A percentile compares a stretch with the other conserved stretches of the same genome.
These are phyloP conservation scores for Russula emetica DNA, from an alignment of 768 basidiomycete genomes.

Conservation along the genomic window DNA sequence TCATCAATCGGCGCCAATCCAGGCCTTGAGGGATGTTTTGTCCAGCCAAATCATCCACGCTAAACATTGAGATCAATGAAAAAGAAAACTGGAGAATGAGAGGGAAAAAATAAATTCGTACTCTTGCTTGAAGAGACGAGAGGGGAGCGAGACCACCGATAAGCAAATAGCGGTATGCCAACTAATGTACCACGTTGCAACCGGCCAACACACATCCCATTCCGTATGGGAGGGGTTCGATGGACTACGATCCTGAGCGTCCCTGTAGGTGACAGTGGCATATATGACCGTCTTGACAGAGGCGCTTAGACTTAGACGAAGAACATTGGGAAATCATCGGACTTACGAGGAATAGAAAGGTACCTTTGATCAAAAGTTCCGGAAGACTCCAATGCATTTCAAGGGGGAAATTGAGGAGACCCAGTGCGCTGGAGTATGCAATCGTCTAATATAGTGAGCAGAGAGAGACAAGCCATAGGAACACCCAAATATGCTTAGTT, in stretches of 20 bases:
- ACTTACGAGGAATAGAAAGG: conserved; percentile 11
- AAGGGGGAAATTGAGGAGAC: not conserved
- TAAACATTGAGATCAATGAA: not conserved
- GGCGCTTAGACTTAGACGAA: not conserved
- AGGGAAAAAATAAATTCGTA: not conserved
- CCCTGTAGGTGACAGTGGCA: not conserved
- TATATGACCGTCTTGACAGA: conserved; percentile 5
- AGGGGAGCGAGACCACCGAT: conserved; percentile 17
- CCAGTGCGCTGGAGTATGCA: too few relatives aligned
- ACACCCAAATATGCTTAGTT: too few relatives aligned
- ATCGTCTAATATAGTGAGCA: too few relatives aligned
- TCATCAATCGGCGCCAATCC: conserved; percentile 8
- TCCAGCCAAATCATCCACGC: not conserved
- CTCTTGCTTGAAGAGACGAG: conserved; percentile 11
- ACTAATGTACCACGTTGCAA: conserved; percentile 22
- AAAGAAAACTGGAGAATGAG: too few relatives aligned
- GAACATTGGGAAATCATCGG: not conserved
- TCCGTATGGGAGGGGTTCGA: not conserved
- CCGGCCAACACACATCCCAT: conserved; percentile 20
- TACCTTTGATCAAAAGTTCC: not conserved
- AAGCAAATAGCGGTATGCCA: conserved; percentile 18
- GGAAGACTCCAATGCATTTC: not conserved
- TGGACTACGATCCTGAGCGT: not conserved
- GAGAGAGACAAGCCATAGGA: too few relatives aligned
- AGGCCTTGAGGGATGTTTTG: conserved; percentile 1